These are phyloP conservation scores for Prunus campanulata DNA, from an alignment of 306 rosid genomes.

Conservation along the genomic window DNA sequence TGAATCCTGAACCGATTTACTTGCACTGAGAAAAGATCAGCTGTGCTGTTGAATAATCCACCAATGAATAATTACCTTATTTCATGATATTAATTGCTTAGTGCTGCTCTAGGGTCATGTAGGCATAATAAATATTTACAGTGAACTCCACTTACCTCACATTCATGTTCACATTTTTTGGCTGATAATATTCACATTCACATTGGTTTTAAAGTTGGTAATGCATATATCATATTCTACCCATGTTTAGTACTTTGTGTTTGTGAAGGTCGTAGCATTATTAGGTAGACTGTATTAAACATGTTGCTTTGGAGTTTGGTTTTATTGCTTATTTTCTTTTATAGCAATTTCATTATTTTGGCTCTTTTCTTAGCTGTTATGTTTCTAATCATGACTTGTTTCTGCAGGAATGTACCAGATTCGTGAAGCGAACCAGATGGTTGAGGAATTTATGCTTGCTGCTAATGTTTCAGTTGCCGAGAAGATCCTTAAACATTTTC, in stretches of 20 bases:
- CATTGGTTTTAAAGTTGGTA: not conserved
- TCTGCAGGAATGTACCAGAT: slow-evolving; percentile 93
- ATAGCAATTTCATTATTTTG: not conserved
- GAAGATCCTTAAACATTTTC: slow-evolving; percentile 74
- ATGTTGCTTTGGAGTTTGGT: not conserved
- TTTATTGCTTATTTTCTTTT: not conserved
- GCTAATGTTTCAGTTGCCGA: slow-evolving; percentile 94
- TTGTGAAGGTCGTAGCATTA: not conserved
- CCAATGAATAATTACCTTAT: not conserved
- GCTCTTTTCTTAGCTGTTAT: not conserved
- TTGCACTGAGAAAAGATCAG: not conserved
- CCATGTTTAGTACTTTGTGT: not conserved
- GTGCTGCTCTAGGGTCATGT: not conserved
- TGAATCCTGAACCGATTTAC: not conserved
- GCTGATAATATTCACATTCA: not conserved
- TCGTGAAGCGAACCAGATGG: slow-evolving; percentile 99
- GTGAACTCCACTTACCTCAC: too few relatives aligned
- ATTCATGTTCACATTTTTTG: too few relatives aligned
- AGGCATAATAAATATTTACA: not conserved
- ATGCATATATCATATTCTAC: not conserved
- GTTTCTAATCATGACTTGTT: slow-evolving; percentile 15
- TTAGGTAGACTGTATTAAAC: not conserved
- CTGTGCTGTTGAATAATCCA: not conserved
- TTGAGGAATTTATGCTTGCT: slow-evolving; percentile 99
- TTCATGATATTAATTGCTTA: not conserved